A percentile compares a stretch with the other conserved stretches of the same genome.
Conservation (phyloP, 2,329 filamentous ascomycete species). For the Dactylella cylindrospora region DNA sequence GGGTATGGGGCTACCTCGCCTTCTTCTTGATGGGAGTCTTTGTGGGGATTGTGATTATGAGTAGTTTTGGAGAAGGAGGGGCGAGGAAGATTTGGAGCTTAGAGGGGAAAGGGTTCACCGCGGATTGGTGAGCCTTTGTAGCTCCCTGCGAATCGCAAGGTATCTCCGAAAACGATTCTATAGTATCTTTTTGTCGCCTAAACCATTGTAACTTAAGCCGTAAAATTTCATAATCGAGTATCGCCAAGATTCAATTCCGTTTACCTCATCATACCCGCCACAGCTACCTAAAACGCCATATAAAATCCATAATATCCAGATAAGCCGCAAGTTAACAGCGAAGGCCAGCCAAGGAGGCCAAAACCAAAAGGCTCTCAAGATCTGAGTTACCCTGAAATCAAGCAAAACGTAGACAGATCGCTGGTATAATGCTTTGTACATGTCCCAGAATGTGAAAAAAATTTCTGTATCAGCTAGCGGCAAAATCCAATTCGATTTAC, state of each 20-base stretch:
- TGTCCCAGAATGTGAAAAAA: slow-evolving; percentile 2
- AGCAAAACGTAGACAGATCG: slow-evolving; percentile 12
- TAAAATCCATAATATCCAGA: too few species aligned
- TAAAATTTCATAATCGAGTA: too few species aligned
- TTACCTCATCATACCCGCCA: too few species aligned
- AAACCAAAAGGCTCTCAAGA: not conserved
- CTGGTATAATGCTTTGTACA: slow-evolving; percentile 42
- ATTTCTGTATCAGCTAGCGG: too few species aligned
- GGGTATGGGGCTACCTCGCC: slow-evolving; percentile 23
- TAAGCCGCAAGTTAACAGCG: too few species aligned
- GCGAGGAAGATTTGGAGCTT: slow-evolving; percentile 10
- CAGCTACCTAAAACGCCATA: too few species aligned
- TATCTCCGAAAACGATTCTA: not conserved
- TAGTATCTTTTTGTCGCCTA: too few species aligned
- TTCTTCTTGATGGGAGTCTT: slow-evolving; percentile 25
- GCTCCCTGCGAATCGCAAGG: not conserved
- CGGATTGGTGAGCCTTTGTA: slow-evolving; percentile 15
- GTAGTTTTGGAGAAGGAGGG: not conserved
- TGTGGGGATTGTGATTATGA: slow-evolving; percentile 11
- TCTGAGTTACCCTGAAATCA: not conserved
- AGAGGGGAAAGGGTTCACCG: slow-evolving; percentile 18
- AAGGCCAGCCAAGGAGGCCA: too few species aligned
- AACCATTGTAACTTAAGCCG: too few species aligned
- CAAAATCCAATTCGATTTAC: slow-evolving; percentile 50
- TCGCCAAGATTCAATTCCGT: too few species aligned